phyloP scores from a whole-genome alignment of 306 rosid genomes.

The Corylus heterophylla region DNA sequence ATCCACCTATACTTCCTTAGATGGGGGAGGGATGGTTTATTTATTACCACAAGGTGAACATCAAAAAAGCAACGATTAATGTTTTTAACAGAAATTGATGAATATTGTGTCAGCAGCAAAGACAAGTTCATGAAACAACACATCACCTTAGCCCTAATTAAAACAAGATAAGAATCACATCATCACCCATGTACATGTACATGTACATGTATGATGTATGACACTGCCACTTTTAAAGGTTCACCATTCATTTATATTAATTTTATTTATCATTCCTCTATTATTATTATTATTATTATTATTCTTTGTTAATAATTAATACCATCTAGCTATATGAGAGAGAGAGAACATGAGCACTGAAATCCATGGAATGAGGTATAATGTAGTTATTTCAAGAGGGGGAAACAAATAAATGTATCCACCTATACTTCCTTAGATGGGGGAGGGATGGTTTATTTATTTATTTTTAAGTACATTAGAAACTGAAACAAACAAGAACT shows the following conservation, averaged over 20 bases:
- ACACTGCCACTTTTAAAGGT: too few relatives aligned
- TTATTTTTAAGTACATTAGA: too few relatives aligned
- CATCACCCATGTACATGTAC: too few relatives aligned
- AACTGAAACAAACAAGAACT: too few relatives aligned
- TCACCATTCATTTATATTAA: neutral
- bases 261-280: too few relatives aligned
- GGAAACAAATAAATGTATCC: neutral
- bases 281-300: too few relatives aligned
- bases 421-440: neutral
- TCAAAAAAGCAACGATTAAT: neutral
- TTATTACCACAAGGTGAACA: neutral
- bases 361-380: conserved; percentile 16
- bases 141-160: neutral
- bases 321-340: neutral
- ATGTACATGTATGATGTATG: too few relatives aligned
- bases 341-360: conserved; percentile 1
- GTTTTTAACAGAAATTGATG: neutral
- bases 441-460: too few relatives aligned
- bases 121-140: neutral
- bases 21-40: too few relatives aligned
- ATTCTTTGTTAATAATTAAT: too few relatives aligned
- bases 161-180: neutral
- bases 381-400: conserved; percentile 11
- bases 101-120: neutral
- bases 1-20: neutral